Conservation (phyloP, 805 yeast species). For the Millerago galiae region DNA sequence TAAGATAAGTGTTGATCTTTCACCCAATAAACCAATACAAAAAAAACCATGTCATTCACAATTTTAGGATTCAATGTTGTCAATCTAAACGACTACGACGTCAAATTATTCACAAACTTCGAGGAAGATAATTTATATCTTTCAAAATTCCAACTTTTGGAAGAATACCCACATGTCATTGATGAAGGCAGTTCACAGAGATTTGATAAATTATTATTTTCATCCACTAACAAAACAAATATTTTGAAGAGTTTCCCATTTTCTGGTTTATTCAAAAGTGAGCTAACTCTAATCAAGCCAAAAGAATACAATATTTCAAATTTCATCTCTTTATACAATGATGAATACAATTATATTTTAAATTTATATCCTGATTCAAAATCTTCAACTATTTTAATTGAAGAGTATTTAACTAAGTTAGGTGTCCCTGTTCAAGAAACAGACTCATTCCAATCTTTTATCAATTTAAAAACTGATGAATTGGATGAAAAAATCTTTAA, state of each 20-base stretch:
- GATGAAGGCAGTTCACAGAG: slow-evolving; percentile 22
- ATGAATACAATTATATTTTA: slow-evolving; percentile 20
- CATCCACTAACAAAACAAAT: slow-evolving; percentile 3
- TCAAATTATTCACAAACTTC: slow-evolving; percentile 15
- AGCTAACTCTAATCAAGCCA: slow-evolving; percentile 11
- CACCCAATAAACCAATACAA: neutral
- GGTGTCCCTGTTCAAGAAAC: slow-evolving; percentile 5
- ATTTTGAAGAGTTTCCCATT: slow-evolving; percentile 19
- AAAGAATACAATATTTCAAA: slow-evolving; percentile 8
- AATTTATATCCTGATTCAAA: slow-evolving; percentile 14
- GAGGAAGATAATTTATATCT: slow-evolving; percentile 19
- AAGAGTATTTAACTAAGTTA: slow-evolving; percentile 7
- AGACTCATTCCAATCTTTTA: slow-evolving; percentile 8
- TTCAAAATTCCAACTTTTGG: slow-evolving; percentile 15
- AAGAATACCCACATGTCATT: slow-evolving; percentile 13
- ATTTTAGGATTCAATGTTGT: slow-evolving; percentile 18
- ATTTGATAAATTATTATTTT: slow-evolving; percentile 13
- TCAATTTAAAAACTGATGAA: slow-evolving; percentile 13
- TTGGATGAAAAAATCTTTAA: slow-evolving; percentile 17
- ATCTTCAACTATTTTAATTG: slow-evolving; percentile 2
- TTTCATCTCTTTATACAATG: slow-evolving; percentile 13
- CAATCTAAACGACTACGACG: slow-evolving; percentile 22
- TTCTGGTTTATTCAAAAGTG: slow-evolving; percentile 15
- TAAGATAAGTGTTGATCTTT: neutral
- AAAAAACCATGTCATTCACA: slow-evolving; percentile 11